Percentiles rank a stretch among this genome's conserved stretches.
These are phyloP conservation scores for Cornus kousa DNA, from an alignment of 148 eudicot species.

Conservation along the genomic window DNA sequence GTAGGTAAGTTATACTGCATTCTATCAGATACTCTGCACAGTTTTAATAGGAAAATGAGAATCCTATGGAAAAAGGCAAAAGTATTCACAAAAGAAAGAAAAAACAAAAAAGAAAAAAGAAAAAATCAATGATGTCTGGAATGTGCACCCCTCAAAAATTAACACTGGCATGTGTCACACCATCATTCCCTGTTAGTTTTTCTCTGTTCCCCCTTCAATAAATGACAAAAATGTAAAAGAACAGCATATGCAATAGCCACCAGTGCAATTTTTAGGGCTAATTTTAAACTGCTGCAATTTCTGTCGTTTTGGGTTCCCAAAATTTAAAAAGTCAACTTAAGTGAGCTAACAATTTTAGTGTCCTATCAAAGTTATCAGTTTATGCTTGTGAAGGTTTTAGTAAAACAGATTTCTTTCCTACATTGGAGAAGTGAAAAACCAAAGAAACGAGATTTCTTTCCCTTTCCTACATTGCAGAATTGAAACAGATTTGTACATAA, in stretches of 20 bases:
- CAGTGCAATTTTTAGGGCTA: neutral
- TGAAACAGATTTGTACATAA: neutral
- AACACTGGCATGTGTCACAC: neutral
- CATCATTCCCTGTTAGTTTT: neutral
- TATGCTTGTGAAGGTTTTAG: neutral
- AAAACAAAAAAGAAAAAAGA: no score
- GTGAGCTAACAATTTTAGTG: no score
- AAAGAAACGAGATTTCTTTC: neutral
- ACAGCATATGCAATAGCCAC: neutral
- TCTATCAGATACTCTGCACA: neutral
- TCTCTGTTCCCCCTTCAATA: neutral
- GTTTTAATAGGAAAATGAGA: neutral
- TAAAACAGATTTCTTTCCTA: neutral
- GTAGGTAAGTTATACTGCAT: no score
- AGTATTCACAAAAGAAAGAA: neutral
- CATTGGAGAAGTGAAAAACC: neutral
- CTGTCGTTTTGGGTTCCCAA: neutral
- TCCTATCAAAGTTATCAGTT: neutral
- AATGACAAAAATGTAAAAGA: neutral
- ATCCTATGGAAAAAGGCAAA: neutral
- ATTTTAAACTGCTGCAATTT: neutral
- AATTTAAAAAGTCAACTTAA: neutral
- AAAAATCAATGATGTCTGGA: neutral
- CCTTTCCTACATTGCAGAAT: neutral
- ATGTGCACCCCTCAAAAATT: neutral